Evolutionary conservation across 1,284 basidiomycete genomes (phyloP), one percentile per base, ranked within the genome.

Genomic region (Exsudoporus floridanus): DNA sequence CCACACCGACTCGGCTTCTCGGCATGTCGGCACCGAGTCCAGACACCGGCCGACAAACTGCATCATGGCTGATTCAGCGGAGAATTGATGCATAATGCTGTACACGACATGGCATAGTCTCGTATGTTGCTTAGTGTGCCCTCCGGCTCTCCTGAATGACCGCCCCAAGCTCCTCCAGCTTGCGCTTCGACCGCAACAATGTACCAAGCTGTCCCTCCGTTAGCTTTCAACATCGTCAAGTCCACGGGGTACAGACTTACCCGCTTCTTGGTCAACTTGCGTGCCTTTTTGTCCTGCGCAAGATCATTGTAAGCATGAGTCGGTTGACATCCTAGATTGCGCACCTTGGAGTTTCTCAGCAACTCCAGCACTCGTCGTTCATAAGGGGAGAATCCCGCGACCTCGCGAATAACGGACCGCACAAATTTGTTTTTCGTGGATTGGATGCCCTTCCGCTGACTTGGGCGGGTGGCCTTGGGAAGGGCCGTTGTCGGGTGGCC

Each of bases 291-390:
- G 76, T 98, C 94, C 92, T 93, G 64, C 36, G 58, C 43, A 30
- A 23, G 12, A 23, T 3, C 25, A 25, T 14, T 18, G 35, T 61
- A n/a, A 58, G 23, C 19, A 44, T 19, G 25, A 25, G 9, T 23
- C 0, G 2, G 14, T 38, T 6, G 6, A 5, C 7, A 4, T 5
- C 14, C 48, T 1, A 10, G 46, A 49, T 47, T 31, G 5, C 85
- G 63, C 70, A 92, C 91, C 83, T 98, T 98, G 62, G 94, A 97
- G 88, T 98, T 99, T 75, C 96, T 88, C 80, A 99, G 79, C 83
- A 99, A 76, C 79, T 99, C 97, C 92, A 99, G 88, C 55, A 99
- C 94, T 63, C 97, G 88, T 71, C 95, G 85, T 84, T 99, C 97
- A 76, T 99, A 99, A 43, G 97, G 92, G 43, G 95, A 93, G 80